Evolutionary conservation across 495 filamentous ascomycete genomes (phyloP).

Genomic region (Barbatosphaeria neglecta): DNA sequence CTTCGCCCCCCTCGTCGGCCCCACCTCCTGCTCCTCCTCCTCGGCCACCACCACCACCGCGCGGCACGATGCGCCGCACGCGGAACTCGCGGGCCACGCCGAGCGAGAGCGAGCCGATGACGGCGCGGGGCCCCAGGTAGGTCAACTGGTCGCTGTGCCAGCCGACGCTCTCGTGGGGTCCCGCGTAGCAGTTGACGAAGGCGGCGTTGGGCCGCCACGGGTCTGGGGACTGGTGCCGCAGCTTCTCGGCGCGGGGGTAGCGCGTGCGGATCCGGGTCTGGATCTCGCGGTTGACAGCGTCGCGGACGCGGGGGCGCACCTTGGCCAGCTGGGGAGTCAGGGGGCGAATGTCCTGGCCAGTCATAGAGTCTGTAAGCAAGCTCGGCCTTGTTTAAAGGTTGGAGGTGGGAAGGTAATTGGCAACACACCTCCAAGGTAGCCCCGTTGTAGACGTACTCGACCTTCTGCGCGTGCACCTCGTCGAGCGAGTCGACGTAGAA

Average conservation of each 20-base stretch:
- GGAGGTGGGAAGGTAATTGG: too few species aligned
- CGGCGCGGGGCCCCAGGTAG: constrained; percentile 75
- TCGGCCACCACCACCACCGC: constrained; percentile 31
- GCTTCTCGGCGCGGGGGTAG: constrained; percentile 53
- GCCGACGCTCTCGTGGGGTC: constrained; percentile 67
- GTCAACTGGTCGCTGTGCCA: constrained; percentile 90
- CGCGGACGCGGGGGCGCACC: constrained; percentile 54
- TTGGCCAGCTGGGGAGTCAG: constrained; percentile 58
- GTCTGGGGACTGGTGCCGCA: constrained; percentile 61
- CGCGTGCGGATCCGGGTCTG: constrained; percentile 47
- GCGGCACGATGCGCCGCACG: constrained; percentile 57
- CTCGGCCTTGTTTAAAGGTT: background rate
- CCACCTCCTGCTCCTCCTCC: constrained; percentile 13
- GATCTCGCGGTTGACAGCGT: constrained; percentile 64
- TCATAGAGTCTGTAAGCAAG: constrained; percentile 1
- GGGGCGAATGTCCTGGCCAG: constrained; percentile 53
- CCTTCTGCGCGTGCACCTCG: constrained; percentile 51
- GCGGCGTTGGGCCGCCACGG: constrained; percentile 79
- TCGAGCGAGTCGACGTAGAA: constrained; percentile 67
- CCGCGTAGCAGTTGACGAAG: constrained; percentile 87
- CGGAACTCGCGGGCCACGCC: constrained; percentile 88
- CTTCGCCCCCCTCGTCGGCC: constrained; percentile 14
- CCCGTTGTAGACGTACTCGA: constrained; percentile 79
- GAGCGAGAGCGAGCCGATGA: constrained; percentile 83
- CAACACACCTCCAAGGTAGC: constrained; percentile 43